These are phyloP conservation scores for Rubia yunnanensis DNA, from an alignment of 257 asterid species.

Conservation along the genomic window DNA sequence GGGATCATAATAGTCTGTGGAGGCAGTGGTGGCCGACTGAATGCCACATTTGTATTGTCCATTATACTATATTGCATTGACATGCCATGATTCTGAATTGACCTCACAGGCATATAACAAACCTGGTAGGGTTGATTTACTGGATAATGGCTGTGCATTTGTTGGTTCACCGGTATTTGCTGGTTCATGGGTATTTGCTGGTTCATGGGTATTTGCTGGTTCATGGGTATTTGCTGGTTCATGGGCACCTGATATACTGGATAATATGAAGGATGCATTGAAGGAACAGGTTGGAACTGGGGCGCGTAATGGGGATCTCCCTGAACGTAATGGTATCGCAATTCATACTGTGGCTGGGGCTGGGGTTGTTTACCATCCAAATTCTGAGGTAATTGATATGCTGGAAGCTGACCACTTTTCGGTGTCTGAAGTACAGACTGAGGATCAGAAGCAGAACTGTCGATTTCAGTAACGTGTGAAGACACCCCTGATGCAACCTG, in stretches of 20 bases:
- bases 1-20: constrained; percentile 34
- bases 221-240: constrained; percentile 46
- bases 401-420: constrained; percentile 33
- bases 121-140: constrained; percentile 56
- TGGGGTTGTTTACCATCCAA: constrained; percentile 42
- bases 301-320: constrained; percentile 46
- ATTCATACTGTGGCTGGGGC: constrained; percentile 30
- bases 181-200: constrained; percentile 43
- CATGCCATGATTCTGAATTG: constrained; percentile 45
- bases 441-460: constrained; percentile 26
- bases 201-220: constrained; percentile 35
- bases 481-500: constrained; percentile 43
- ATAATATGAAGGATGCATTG: constrained; percentile 49
- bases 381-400: constrained; percentile 39
- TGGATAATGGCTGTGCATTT: constrained; percentile 30
- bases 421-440: constrained; percentile 25
- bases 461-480: constrained; percentile 24
- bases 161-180: constrained; percentile 48
- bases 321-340: constrained; percentile 46
- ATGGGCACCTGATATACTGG: constrained; percentile 62
- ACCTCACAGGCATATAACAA: constrained; percentile 42
- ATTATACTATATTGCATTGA: constrained; percentile 27
- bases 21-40: constrained; percentile 39
- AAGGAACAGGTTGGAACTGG: constrained; percentile 34
- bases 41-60: constrained; percentile 22